Conservation (phyloP, 2,329 filamentous ascomycete species). For the Lecanoromycetidae sp. region DNA sequence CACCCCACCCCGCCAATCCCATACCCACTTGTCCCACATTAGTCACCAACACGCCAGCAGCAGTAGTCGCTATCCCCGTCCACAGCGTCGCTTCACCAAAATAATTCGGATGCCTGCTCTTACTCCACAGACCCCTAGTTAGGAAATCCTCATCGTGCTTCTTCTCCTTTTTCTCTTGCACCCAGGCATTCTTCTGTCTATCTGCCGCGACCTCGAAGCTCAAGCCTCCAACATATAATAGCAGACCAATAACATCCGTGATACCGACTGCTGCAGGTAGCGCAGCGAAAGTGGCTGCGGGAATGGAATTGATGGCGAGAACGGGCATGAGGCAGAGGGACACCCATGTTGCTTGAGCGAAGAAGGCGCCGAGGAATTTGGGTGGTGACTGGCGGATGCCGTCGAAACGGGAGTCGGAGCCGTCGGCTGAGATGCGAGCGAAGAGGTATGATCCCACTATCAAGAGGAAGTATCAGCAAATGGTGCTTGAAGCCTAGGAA, state of each 20-base stretch:
- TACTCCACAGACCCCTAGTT: slow-evolving; percentile 49
- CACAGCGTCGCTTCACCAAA: slow-evolving; percentile 60
- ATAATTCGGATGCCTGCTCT: slow-evolving; percentile 55
- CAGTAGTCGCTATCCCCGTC: slow-evolving; percentile 52
- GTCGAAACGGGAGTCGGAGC: slow-evolving; percentile 49
- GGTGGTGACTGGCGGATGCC: slow-evolving; percentile 39
- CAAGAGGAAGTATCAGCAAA: background rate
- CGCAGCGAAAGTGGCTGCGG: slow-evolving; percentile 39
- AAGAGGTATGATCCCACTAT: slow-evolving; percentile 55
- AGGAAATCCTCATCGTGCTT: slow-evolving; percentile 56
- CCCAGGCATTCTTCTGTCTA: slow-evolving; percentile 51
- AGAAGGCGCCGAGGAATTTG: slow-evolving; percentile 44
- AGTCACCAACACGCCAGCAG: slow-evolving; percentile 44
- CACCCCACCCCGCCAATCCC: slow-evolving; percentile 36
- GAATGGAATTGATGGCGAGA: slow-evolving; percentile 50
- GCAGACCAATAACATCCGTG: slow-evolving; percentile 46
- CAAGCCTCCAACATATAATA: slow-evolving; percentile 48
- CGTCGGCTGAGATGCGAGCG: slow-evolving; percentile 45
- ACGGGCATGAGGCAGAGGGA: slow-evolving; percentile 55
- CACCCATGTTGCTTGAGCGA: slow-evolving; percentile 56
- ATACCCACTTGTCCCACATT: slow-evolving; percentile 46
- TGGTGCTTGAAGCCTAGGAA: background rate
- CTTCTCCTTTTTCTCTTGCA: slow-evolving; percentile 49
- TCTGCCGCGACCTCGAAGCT: slow-evolving; percentile 51
- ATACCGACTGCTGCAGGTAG: slow-evolving; percentile 35